phyloP scores from a whole-genome alignment of 805 yeast genomes.

The Ogataea methylovora region DNA sequence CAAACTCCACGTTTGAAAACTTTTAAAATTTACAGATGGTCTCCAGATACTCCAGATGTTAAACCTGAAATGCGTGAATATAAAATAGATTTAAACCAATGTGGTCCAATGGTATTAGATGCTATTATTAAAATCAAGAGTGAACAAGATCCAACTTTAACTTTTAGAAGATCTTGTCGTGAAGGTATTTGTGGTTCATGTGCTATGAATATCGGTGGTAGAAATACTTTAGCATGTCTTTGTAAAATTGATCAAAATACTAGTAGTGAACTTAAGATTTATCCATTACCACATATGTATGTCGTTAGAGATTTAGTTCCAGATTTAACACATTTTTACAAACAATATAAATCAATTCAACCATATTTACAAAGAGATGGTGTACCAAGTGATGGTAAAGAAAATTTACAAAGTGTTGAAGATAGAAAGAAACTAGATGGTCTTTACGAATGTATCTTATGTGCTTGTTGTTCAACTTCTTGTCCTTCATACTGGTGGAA shows the following conservation, averaged over 20 bases:
- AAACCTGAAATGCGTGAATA: slow-evolving; percentile 84
- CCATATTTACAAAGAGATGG: slow-evolving; percentile 86
- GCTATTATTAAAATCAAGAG: slow-evolving; percentile 91
- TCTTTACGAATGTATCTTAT: slow-evolving; percentile 91
- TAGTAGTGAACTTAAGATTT: slow-evolving; percentile 72
- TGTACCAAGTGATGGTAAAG: slow-evolving; percentile 84
- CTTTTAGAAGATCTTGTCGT: slow-evolving; percentile 97
- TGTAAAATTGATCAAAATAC: slow-evolving; percentile 85
- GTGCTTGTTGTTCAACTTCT: slow-evolving; percentile 98
- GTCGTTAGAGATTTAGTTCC: slow-evolving; percentile 97
- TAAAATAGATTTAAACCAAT: slow-evolving; percentile 76
- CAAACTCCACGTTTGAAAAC: slow-evolving; percentile 61
- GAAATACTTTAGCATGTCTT: slow-evolving; percentile 93
- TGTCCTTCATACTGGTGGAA: slow-evolving; percentile 99
- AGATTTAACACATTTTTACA: slow-evolving; percentile 94
- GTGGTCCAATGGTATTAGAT: slow-evolving; percentile 98
- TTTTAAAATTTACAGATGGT: slow-evolving; percentile 96
- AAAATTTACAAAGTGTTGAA: slow-evolving; percentile 81
- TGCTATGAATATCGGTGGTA: slow-evolving; percentile 99
- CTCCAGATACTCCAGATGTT: slow-evolving; percentile 90
- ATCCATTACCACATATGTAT: slow-evolving; percentile 97
- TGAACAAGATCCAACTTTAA: slow-evolving; percentile 92
- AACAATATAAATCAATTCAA: slow-evolving; percentile 96
- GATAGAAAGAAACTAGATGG: slow-evolving; percentile 98
- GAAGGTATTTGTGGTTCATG: slow-evolving; percentile 99